phyloP scores from a whole-genome alignment of 495 filamentous ascomycete species.

The Poronia punctata region DNA sequence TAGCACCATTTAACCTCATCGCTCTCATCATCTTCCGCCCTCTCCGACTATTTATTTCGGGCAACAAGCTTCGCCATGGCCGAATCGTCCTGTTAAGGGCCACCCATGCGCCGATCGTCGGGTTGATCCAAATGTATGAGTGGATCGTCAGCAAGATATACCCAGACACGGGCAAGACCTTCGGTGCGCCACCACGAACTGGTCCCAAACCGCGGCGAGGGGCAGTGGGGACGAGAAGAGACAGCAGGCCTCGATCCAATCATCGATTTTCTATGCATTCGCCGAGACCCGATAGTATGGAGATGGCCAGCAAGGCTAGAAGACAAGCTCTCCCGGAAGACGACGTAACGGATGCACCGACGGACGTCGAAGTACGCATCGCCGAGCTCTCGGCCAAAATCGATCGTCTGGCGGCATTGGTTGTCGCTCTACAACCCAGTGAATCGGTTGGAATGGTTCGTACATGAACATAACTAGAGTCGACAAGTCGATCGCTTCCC shows the following conservation, averaged over 20 bases:
- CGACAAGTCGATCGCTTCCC: too few species aligned
- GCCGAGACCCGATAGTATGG: conserved; percentile 15
- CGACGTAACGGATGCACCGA: conserved; percentile 22
- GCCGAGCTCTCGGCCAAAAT: conserved; percentile 40
- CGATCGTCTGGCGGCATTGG: conserved; percentile 37
- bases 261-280: conserved; percentile 13
- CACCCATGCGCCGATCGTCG: conserved; percentile 50
- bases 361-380: conserved; percentile 36
- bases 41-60: conserved; percentile 67
- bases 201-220: conserved; percentile 9
- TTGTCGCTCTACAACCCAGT: conserved; percentile 31
- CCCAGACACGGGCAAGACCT: conserved; percentile 19
- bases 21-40: conserved; percentile 79
- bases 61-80: conserved; percentile 56
- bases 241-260: conserved; percentile 11
- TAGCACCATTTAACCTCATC: conserved; percentile 63
- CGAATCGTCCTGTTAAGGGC: conserved; percentile 73
- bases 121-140: conserved; percentile 43
- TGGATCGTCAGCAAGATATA: conserved; percentile 26
- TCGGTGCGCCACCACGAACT: conserved; percentile 27
- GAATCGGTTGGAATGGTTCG: conserved; percentile 10
- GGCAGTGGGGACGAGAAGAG: conserved; percentile 4
- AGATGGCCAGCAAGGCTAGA: conserved; percentile 11
- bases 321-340: conserved; percentile 13
- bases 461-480: conserved; percentile 1